Base-by-base conservation (phyloP, 2,329 filamentous ascomycete species). In the Cladorrhinum sp. region DNA sequence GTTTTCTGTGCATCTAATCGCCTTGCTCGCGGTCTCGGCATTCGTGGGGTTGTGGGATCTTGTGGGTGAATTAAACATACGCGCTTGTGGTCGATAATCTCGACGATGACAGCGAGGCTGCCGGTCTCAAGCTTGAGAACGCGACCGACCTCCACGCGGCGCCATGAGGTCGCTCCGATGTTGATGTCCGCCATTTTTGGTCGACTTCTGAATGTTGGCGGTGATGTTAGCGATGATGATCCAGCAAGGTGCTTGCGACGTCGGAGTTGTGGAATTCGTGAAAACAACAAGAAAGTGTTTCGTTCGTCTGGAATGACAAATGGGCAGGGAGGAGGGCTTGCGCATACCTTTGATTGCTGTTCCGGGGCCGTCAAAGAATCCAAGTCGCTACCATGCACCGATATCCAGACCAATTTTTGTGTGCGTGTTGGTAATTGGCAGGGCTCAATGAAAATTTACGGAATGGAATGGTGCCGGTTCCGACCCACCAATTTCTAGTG, bases 71-170 rank as follows among this genome's bases (percentile, higher is more conserved):
- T 57, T 60, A 62, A 76, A 92, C 95, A 78, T 96, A 99, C 95
- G 83, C 95, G 92, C 88, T 96, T 97, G 90, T 99, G 94, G 84
- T 99, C 95, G 83, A 99, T 95, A 81, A 99, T 98, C 88, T 99
- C 94, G 81, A 96, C 92, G 76, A 99, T 94, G 74, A 88, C 84
- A 75, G 93, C 96, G 74, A 98, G 87, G 79, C 91, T 91, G 83
- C 93, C 93, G 72, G 84, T 80, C 80, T 91, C 89, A 83, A 98
- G 88, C 79, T 96, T 87, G 79, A 96, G 89, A 76, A 99, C 88
- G 79, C 95, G 92, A 88, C 95, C 95, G 80, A 97, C 91, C 89
- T 99, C 93, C 79, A 99, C 93, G 81, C 92, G 86, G 85, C 93
- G 93, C 92, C 92, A 96, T 80, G 87, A 85, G 77, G 90, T 89